Base-by-base conservation (phyloP, 169 alveolate genomes). In the Cryptosporidium sp. region DNA sequence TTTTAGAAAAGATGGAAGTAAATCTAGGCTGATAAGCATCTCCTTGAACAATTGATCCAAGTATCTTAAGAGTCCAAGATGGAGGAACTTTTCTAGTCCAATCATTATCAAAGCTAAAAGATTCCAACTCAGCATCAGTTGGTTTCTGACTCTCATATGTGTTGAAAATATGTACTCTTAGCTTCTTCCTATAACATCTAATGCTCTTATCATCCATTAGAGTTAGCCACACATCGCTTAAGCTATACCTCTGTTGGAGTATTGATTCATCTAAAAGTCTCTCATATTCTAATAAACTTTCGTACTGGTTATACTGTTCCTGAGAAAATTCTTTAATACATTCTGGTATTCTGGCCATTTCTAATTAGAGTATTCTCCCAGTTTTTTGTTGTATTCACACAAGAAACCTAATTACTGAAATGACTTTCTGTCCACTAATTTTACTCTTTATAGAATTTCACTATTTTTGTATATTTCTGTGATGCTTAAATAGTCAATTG, bases 81-180 rank as follows among this genome's bases (percentile, higher is more conserved):
- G 93, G 92, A 56, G 86, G 84, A 12, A 52, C 75, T 35, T 42
- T 80, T 62, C 89, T 61, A 10, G 89, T 80, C 89, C 89, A 80
- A 18, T 80, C 89, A 65, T 80, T 80, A 29, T 80, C 75, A 6
- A 65, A 10, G 31, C 52, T 80, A 80, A 80, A 80, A 26, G 89
- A 80, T 21, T 80, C 89, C 26, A 80, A 42, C 42, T 80, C 89
- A 37, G 3, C 12, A 70, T 91, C 93, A 71, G 73, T 12, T 16
- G 87, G 67, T 65, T 86, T 91, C 35, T 69, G 91, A 23, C 31
- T 91, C 62, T 70, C 75, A 26, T 60, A 85, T 8, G 93, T 91
- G 51, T 91, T 91, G 61, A 86, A 91, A 44, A 91, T 85, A 61
- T 91, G 93, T 10, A 91, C 85, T 37, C 93, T 45, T n/a, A 91